Conservation (phyloP, 345 rosid species). For the Aquilaria malaccensis region DNA sequence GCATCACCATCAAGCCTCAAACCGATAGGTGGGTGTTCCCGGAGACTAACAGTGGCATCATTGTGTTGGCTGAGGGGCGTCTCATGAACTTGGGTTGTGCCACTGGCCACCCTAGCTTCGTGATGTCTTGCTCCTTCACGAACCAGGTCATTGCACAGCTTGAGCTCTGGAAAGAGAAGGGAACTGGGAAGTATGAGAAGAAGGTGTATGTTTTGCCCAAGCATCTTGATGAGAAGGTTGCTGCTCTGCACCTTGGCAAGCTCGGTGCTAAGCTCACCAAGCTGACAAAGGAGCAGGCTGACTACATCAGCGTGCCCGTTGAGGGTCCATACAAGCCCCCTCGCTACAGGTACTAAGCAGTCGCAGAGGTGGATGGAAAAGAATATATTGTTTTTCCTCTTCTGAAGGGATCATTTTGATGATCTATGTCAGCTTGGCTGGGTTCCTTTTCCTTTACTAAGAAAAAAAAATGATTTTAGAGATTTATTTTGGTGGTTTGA, state of each 20-base stretch:
- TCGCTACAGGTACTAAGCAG: slow-evolving; percentile 41
- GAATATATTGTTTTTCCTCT: too few species aligned
- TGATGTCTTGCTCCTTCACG: slow-evolving; percentile 71
- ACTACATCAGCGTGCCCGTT: slow-evolving; percentile 52
- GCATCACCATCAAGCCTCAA: slow-evolving; percentile 68
- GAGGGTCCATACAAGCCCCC: slow-evolving; percentile 78
- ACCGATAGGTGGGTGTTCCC: slow-evolving; percentile 47
- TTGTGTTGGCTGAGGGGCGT: slow-evolving; percentile 61
- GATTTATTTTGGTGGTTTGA: too few species aligned
- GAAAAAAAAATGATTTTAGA: too few species aligned
- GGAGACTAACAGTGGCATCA: slow-evolving; percentile 54
- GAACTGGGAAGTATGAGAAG: slow-evolving; percentile 50
- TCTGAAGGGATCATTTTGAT: too few species aligned
- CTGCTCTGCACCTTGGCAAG: slow-evolving; percentile 60
- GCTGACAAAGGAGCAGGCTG: slow-evolving; percentile 59
- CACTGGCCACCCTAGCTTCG: slow-evolving; percentile 74
- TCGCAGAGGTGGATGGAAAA: too few species aligned
- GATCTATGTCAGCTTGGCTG: too few species aligned
- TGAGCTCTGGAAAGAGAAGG: slow-evolving; percentile 59
- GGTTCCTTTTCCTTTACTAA: too few species aligned
- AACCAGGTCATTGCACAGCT: slow-evolving; percentile 70
- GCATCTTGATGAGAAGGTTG: slow-evolving; percentile 73
- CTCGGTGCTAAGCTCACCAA: slow-evolving; percentile 73
- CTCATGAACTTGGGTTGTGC: slow-evolving; percentile 74
- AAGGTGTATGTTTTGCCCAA: slow-evolving; percentile 64